Evolutionary conservation across 371 early-diverging fungal species (phyloP).

Genomic region (Zychaea mexicana): DNA sequence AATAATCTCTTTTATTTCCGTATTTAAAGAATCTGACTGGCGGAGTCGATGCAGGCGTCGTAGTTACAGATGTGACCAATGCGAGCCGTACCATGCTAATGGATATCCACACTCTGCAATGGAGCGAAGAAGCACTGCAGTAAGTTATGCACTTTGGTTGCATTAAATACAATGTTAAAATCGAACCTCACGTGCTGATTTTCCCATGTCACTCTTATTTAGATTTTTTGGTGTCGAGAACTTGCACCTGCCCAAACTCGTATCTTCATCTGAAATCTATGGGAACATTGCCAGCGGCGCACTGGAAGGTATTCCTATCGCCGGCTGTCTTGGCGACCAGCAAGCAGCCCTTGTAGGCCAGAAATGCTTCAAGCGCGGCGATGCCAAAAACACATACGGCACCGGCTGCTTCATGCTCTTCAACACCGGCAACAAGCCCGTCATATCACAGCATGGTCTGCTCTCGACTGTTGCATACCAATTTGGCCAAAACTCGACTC

Average conservation of each 20-base stretch:
- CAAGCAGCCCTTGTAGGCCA: conserved; percentile 96
- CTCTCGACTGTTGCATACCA: conserved; percentile 92
- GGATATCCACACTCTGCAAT: conserved; percentile 79
- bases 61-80: conserved; percentile 92
- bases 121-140: conserved; percentile 76
- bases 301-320: conserved; percentile 66
- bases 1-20: not conserved
- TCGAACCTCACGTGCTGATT: too few relatives aligned
- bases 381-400: conserved; percentile 94
- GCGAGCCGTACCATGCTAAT: conserved; percentile 94
- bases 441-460: conserved; percentile 82
- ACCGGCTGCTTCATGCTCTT: conserved; percentile 96
- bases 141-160: conserved; percentile 23
- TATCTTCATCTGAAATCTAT: conserved; percentile 82
- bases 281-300: conserved; percentile 63
- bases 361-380: conserved; percentile 83
- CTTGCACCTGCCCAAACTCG: conserved; percentile 73
- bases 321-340: conserved; percentile 93
- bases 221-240: conserved; percentile 74
- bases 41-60: conserved; percentile 64
- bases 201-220: not conserved
- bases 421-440: conserved; percentile 85
- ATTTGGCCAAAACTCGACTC: conserved; percentile 70
- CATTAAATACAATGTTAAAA: not conserved
- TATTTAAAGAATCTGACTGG: conserved; percentile 81